Base-by-base conservation (phyloP, 225 moss, liverwort and hornwort genomes). In the Pseudoscleropodium purum region DNA sequence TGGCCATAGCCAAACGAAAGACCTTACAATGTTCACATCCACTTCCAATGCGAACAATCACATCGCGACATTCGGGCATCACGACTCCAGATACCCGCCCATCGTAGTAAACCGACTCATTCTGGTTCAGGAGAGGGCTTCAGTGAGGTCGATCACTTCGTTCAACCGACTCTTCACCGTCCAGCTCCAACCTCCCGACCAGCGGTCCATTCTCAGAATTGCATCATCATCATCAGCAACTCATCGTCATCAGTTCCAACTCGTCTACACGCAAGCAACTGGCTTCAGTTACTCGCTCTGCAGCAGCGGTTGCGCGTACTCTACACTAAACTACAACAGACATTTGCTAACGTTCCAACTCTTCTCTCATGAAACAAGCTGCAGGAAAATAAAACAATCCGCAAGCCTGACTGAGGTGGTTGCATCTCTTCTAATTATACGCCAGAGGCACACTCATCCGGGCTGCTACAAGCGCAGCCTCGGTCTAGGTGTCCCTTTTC, bases 341-440 rank as follows among this genome's bases (percentile, higher is more conserved):
- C 52, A 78, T 54, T 14, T 62, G 6, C 3, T 21, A 65, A 36
- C 4, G 30, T 23, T 36, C 82, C 86, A 88, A 86, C 90, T 49
- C 90, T 83, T 88, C 92, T 7, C 90, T 90, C 90, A 70, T 9
- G 27, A 84, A 29, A 76, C 86, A 86, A 85, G 64, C 88, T n/a
- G 88, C 88, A 37, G 47, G 41, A 16, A 70, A 7, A 68, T 16
- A 56, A 59, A 74, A 39, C 47, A 26, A 67, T 75, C 56, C 73
- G 24, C 61, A 7, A 18, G 68, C 88, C 63, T 57, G 76, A 14
- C 76, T 43, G 70, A 88, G 85, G 87, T 88, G 92, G 82, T 90
- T 90, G 88, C 86, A 19, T 25, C 39, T 52, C 47, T 37, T 36
- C 73, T 60, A 52, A 8, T 23, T 61, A 45, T 34, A 9, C 23